These are phyloP conservation scores for Daedaleopsis nitida DNA, from an alignment of 768 basidiomycete genomes.

Conservation along the genomic window DNA sequence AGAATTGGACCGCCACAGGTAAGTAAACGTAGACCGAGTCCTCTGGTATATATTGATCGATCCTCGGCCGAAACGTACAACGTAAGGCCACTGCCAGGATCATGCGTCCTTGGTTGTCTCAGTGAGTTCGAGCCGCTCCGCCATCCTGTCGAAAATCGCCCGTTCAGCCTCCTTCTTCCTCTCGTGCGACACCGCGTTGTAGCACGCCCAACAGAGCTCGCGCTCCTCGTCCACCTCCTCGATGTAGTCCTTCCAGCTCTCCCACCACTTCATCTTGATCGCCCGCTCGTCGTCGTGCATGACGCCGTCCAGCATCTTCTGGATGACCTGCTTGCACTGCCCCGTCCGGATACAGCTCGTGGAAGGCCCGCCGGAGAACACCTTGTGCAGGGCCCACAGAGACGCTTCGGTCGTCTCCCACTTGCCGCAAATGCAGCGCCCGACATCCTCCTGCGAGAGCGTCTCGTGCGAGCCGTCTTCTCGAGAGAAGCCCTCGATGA, in stretches of 20 bases:
- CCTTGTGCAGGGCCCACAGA: background rate
- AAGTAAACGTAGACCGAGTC: too few relatives aligned
- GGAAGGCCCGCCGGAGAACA: background rate
- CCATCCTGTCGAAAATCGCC: background rate
- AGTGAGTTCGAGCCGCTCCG: background rate
- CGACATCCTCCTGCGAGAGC: background rate
- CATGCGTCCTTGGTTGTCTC: background rate
- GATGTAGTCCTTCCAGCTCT: background rate
- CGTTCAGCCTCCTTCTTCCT: background rate
- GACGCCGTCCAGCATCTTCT: background rate
- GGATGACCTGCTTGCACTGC: background rate
- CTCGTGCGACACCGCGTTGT: background rate
- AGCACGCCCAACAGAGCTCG: background rate
- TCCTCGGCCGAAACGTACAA: too few relatives aligned
- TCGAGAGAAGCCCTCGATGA: background rate
- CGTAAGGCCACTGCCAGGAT: too few relatives aligned
- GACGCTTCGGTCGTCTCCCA: background rate
- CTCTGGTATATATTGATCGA: too few relatives aligned
- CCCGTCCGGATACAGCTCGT: background rate
- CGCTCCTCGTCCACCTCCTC: background rate
- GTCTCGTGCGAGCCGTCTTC: conserved; percentile 1
- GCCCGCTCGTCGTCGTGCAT: background rate
- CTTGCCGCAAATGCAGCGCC: background rate
- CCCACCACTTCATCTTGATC: background rate
- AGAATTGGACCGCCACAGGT: too few relatives aligned